Evolutionary conservation across 2,329 filamentous ascomycete species (phyloP), one percentile per base, ranked within the genome.

Genomic region (Alternaria hordeiaustralica): DNA sequence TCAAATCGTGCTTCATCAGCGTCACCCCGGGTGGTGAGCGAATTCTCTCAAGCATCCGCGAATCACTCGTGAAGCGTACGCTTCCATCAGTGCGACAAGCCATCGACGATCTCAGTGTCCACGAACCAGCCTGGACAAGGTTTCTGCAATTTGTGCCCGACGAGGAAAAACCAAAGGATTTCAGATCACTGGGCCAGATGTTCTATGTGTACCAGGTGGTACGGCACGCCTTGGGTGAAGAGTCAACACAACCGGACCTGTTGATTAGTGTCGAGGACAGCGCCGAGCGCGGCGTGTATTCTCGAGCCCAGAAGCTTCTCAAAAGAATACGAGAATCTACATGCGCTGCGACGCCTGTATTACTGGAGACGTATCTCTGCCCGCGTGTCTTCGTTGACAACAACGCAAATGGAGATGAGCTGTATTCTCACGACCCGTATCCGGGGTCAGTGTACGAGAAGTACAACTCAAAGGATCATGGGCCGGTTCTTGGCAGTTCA

Each of bases 271-370:
- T 36, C 13, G 30, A 36, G 4, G 30, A 36, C 30, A 36, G 30
- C 30, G 30, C 30, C 7, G 30, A 36, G 9, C 13, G 30, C 30
- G 30, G 30, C 1, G 30, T 36, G 4, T 36, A 36, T 15, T 36
- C 30, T 4, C 30, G 30, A 7, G 30, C 30, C 1, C 30, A 36
- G 5, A 36, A 36, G 13, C 13, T 15, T 36, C 30, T 36, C 30
- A 36, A 36, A 1, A 4, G 13, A 5, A 15, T 36, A 0, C 30
- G 30, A 9, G 30, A 15, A 8, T 15, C 13, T 8, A 36, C 30
- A 8, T 15, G 13, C 13, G 1, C 30, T 1, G 0, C 13, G 0
- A 2, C 30, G 13, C 30, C 30, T 8, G 13, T 36, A 36, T 7
- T 36, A 36, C 30, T 36, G 4, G 30, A 36, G 13, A 36, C 30